Evolutionary conservation across 1,284 basidiomycete genomes (phyloP), one percentile per base, ranked within the genome.

Genomic region (Phylloporus gajari): DNA sequence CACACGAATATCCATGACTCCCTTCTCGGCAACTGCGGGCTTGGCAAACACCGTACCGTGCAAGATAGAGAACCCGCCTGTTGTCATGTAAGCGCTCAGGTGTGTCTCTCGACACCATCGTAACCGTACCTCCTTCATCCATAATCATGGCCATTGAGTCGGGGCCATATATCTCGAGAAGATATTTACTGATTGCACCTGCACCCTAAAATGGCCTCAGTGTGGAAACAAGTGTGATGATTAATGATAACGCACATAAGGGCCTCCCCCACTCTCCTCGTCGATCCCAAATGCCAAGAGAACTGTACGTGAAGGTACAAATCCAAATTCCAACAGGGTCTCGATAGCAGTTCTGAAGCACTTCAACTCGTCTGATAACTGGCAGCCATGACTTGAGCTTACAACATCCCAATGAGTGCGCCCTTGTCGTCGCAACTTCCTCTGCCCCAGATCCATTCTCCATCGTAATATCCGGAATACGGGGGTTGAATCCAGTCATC

Each of bases 281-380:
- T 94, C 93, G 71, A 89, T 90, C 25, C 93, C 93, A 66, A 89
- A 90, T 1, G 89, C 88, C 38, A 93, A 83, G 30, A 94, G 84
- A 58, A 94, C 82, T 0, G 85, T 85, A 8, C 91, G 86, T 19
- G 84, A 82, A 0, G 90, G 91, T 56, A 84, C 74, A 75, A 90
- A 92, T 53, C 85, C 88, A 46, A 79, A 81, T 68, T 87, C 84
- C n/a, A 92, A 79, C 4, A 92, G 81, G 1, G 86, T 84, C 77
- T 92, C 90, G 23, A 92, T 75, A 1, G 88, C 85, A 4, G 85
- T 86, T 74, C 89, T 90, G 3, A 35, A 42, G 35, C 30, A 17
- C 35, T 25, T 75, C 58, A 44, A 46, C 2, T 25, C 38, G 38
- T n/a, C 6, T 38, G 38, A 32, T 4, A 65, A 21, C 27, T 13